Evolutionary conservation across 1,284 basidiomycete species (phyloP), one percentile per base, ranked within the genome.

Genomic region (Cutaneotrichosporon curvatum): DNA sequence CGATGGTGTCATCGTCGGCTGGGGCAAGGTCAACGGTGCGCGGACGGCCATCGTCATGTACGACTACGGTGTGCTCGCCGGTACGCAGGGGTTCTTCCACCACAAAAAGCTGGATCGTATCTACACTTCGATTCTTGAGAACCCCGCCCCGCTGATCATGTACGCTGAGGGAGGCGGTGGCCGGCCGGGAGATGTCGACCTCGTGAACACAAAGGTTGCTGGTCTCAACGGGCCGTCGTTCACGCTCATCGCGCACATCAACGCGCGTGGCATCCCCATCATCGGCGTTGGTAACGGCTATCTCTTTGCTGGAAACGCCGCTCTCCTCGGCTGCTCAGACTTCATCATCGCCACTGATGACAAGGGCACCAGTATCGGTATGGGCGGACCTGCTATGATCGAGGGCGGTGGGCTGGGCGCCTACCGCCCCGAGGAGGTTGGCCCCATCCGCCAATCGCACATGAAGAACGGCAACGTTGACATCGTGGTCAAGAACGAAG

Each of bases 1-100:
- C 34, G 52, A 54, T 46, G 52, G 52, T 31, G 48, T 54, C 43
- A 50, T 54, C 21, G 52, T 54, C 40, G 52, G 52, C 40, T 54
- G 52, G 52, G 52, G 45, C 32, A 48, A 43, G 40, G 44, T 54
- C n/a, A 46, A 54, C 21, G 36, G 40, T 33, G 40, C 37, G 28
- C 52, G 52, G 31, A 36, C 39, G 8, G 52, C 48, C 15, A 35
- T 50, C 8, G 41, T 47, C 31, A 48, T 54, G 33, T 54, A 43
- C 43, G 52, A 54, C 52, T 54, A 48, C 21, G 52, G 48, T 9
- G 52, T 54, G 6, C 43, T 54, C 4, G 52, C 52, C n/a, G 52
- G 43, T 15, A 48, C 52, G 10, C 52, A 54, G 43, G 52, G 52
- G 0, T 50, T 50, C 39, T 54, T 50, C 46, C 52, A 54, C 48